Percentiles rank a stretch among this genome's conserved stretches.
phyloP scores from a whole-genome alignment of 352 stramenopile species.

The Globisporangium echinulatum region DNA sequence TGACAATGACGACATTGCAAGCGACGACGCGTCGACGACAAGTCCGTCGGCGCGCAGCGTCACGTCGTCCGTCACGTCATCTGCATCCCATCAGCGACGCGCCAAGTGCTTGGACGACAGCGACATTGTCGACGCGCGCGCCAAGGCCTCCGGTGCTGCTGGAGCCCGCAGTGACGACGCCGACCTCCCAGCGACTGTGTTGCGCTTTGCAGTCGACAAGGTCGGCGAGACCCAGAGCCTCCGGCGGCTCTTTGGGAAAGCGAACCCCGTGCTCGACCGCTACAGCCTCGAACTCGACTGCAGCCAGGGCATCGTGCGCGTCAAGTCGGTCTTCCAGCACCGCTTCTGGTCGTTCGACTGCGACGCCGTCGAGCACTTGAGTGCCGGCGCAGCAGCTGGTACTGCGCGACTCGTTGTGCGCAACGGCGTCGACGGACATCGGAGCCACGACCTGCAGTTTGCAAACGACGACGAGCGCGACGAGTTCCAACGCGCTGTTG shows the following conservation, averaged over 20 bases:
- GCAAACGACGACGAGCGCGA: constrained; percentile 59
- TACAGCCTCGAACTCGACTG: constrained; percentile 79
- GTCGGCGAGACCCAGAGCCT: constrained; percentile 50
- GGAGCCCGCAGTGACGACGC: constrained; percentile 25
- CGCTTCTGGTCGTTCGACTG: constrained; percentile 77
- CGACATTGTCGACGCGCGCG: constrained; percentile 63
- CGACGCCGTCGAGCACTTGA: constrained; percentile 49
- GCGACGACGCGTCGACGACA: background rate
- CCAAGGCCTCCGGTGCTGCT: constrained; percentile 20
- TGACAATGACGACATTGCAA: background rate
- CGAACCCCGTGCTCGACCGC: constrained; percentile 63
- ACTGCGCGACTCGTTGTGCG: constrained; percentile 45
- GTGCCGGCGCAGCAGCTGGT: constrained; percentile 27
- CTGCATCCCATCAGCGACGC: background rate
- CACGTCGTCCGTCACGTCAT: background rate
- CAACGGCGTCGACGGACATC: constrained; percentile 46
- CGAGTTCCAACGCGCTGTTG: constrained; percentile 57
- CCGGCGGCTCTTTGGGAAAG: constrained; percentile 47
- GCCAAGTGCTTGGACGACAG: constrained; percentile 79
- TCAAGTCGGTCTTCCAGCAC: constrained; percentile 83
- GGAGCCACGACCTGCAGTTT: constrained; percentile 68
- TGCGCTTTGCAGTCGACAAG: constrained; percentile 73
- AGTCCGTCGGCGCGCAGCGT: background rate
- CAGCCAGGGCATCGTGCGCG: constrained; percentile 55
- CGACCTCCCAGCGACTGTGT: constrained; percentile 50